phyloP scores from a whole-genome alignment of 2,329 filamentous ascomycete genomes.

The Colletotrichum costaricense region DNA sequence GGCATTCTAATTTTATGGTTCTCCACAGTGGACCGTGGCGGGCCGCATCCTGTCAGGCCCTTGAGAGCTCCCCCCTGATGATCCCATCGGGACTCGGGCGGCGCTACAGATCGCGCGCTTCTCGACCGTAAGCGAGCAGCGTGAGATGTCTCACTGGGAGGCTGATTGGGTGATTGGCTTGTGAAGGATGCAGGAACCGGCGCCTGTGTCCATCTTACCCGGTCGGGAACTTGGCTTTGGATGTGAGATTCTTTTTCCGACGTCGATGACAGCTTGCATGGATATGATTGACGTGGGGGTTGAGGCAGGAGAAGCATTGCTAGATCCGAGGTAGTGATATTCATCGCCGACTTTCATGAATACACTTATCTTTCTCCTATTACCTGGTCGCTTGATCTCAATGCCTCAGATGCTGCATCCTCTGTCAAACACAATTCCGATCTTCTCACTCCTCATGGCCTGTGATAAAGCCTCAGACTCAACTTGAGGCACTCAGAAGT shows the following conservation, averaged over 20 bases:
- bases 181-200: not conserved
- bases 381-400: too few relatives aligned
- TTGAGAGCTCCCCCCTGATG: not conserved
- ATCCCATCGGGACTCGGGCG: not conserved
- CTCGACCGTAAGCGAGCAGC: not conserved
- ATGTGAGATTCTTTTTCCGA: not conserved
- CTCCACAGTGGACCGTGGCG: slow-evolving; percentile 9
- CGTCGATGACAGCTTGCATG: not conserved
- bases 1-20: slow-evolving; percentile 9
- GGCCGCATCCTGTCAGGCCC: not conserved
- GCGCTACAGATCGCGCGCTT: not conserved
- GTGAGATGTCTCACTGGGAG: not conserved
- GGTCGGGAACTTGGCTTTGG: not conserved
- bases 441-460: too few relatives aligned
- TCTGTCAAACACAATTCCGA: too few relatives aligned
- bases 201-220: not conserved
- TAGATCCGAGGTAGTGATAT: too few relatives aligned
- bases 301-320: too few relatives aligned
- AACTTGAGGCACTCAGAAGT: too few relatives aligned
- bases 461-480: too few relatives aligned
- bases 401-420: too few relatives aligned
- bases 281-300: not conserved
- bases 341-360: not conserved
- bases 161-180: not conserved
- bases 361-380: not conserved